Base-by-base conservation (phyloP, 208 protist genomes). In the Acanthamoeba sp. region DNA sequence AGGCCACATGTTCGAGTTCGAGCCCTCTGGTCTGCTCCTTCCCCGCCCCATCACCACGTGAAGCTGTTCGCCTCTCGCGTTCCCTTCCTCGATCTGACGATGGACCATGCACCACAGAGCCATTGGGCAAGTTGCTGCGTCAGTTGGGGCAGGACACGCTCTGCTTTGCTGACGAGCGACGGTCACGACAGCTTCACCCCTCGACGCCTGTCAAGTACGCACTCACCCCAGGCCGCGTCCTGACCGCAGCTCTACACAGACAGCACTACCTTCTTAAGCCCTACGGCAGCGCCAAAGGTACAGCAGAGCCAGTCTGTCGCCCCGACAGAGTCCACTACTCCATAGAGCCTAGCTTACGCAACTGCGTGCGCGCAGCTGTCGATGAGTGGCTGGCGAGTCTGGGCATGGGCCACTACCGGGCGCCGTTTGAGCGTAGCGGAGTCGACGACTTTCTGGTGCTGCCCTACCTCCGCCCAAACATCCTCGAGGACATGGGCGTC, bases 391-490 rank as follows among this genome's bases (percentile, higher is more conserved):
- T 93, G 45, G 45, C 18, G 40, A 59, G 59, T 36, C 62, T 93
- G 22, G 88, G 88, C 5, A n/a, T 93, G 88, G 88, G 29, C 9
- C 36, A 52, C 38, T 24, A 93, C 80, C 40, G 45, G 6, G 45
- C 32, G 16, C 16, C n/a, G 42, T 93, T 93, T 38, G 59, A 52
- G 24, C 38, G 32, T 24, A 29, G 40, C 42, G 62, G 88, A 1
- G 48, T 93, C 12, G 88, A 93, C 42, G 88, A 93, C 66, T 93
- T 93, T 78, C 59, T 93, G 40, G 88, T 93, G 57, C 29, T 93
- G 52, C 88, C 88, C 42, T 93, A 64, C 62, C 66, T 93, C 14
- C 88, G 88, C 10, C 88, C 88, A 80, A 93, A 40, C 66, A 59
- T 93, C n/a, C 45, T 93, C 27, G 88, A 93, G 38, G 59, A 93